These are phyloP conservation scores for Rhodosporidiobolus sp. DNA, from an alignment of 768 basidiomycete genomes.

Conservation along the genomic window DNA sequence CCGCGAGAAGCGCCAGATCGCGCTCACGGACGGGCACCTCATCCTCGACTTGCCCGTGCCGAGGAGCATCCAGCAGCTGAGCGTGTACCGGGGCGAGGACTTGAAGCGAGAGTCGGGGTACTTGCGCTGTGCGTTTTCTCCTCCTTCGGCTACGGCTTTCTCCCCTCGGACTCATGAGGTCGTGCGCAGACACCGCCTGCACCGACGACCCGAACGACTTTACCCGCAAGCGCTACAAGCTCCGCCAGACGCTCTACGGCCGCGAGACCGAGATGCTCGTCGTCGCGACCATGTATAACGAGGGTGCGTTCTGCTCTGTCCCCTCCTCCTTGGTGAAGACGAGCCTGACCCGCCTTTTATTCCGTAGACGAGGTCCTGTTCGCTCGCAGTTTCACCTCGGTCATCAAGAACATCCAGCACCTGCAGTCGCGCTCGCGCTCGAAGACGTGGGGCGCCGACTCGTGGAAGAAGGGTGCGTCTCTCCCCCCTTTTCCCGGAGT, in stretches of 20 bases:
- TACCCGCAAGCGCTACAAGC: slow-evolving; percentile 63
- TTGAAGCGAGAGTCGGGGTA: slow-evolving; percentile 49
- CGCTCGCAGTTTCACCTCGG: slow-evolving; percentile 39
- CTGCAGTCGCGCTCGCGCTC: slow-evolving; percentile 43
- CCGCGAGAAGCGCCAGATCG: slow-evolving; percentile 17
- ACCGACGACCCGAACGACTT: slow-evolving; percentile 39
- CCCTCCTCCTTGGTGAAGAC: too few relatives aligned
- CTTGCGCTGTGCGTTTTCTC: slow-evolving; percentile 58
- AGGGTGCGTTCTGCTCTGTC: too few relatives aligned
- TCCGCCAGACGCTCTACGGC: slow-evolving; percentile 74
- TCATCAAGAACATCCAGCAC: slow-evolving; percentile 49
- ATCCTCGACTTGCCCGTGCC: slow-evolving; percentile 81
- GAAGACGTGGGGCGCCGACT: slow-evolving; percentile 48
- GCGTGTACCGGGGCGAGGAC: slow-evolving; percentile 65
- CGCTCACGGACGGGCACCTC: slow-evolving; percentile 75
- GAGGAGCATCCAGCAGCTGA: slow-evolving; percentile 71
- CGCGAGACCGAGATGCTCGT: slow-evolving; percentile 85
- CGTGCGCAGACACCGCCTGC: slow-evolving; percentile 13
- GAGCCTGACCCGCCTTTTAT: too few relatives aligned
- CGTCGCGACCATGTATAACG: slow-evolving; percentile 91
- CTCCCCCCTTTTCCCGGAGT: too few relatives aligned
- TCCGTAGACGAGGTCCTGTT: slow-evolving; percentile 20
- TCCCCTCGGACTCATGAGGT: background rate
- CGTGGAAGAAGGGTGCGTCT: slow-evolving; percentile 45
- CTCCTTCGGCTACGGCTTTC: slow-evolving; percentile 15